A percentile compares a stretch with the other conserved stretches of the same genome.
These are phyloP conservation scores for Monotropa hypopitys DNA, from an alignment of 179 eudicot genomes.

Conservation along the genomic window DNA sequence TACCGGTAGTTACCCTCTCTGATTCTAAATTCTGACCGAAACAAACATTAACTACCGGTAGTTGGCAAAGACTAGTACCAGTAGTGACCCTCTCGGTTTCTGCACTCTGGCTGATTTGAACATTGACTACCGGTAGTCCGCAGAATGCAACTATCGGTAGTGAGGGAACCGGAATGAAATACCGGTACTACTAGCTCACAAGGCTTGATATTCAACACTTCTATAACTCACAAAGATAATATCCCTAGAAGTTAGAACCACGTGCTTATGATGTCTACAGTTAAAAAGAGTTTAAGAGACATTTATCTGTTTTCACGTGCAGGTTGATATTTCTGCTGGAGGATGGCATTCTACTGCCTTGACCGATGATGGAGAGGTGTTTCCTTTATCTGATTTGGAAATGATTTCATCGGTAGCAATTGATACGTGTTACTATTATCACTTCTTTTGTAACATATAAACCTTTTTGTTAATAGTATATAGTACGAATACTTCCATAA, in stretches of 20 bases:
- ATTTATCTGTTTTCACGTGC: slow-evolving; percentile 14
- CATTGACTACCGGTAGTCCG: too few relatives aligned
- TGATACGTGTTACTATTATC: neutral
- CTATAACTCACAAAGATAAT: neutral
- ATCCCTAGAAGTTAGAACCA: neutral
- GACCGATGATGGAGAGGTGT: slow-evolving; percentile 91
- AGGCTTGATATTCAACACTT: too few relatives aligned
- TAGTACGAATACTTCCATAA: neutral
- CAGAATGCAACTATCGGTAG: too few relatives aligned
- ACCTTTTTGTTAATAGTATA: too few relatives aligned
- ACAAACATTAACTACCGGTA: too few relatives aligned
- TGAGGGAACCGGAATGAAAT: too few relatives aligned
- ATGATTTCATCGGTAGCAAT: neutral
- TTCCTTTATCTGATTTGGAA: neutral
- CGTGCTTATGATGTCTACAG: neutral
- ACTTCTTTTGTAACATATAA: neutral
- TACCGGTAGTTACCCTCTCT: too few relatives aligned
- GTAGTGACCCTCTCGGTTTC: too few relatives aligned
- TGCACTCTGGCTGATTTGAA: too few relatives aligned
- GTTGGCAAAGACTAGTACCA: too few relatives aligned
- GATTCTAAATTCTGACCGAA: too few relatives aligned
- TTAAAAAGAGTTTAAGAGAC: neutral
- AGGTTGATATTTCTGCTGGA: slow-evolving; percentile 99
- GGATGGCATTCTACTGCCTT: slow-evolving; percentile 97
- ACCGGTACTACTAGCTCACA: too few relatives aligned